A percentile compares a stretch with the other conserved stretches of the same genome.
These are phyloP conservation scores for Acer negundo DNA, from an alignment of 345 rosid genomes.

Conservation along the genomic window DNA sequence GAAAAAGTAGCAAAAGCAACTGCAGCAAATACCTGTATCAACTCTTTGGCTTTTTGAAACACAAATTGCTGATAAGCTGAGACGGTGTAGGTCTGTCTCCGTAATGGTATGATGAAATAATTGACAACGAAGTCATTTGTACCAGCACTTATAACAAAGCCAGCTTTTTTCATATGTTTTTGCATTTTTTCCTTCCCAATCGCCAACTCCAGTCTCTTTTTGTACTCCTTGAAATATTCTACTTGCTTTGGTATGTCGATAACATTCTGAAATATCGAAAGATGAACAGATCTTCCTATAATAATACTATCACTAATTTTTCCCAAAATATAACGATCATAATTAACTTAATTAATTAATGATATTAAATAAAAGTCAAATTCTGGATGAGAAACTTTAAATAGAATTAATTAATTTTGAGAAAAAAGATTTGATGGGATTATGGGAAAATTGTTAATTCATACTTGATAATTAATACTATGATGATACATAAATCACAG, in stretches of 20 bases:
- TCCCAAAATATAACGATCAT: too few species aligned
- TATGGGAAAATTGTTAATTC: too few species aligned
- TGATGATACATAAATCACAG: background rate
- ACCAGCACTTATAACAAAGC: conserved; percentile 47
- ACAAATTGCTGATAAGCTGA: conserved; percentile 60
- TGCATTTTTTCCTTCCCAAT: conserved; percentile 41
- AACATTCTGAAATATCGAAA: background rate
- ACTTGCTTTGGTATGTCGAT: conserved; percentile 42
- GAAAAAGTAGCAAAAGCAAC: too few species aligned
- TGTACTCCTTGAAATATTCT: conserved; percentile 59
- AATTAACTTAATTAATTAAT: too few species aligned
- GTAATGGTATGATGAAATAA: conserved; percentile 56
- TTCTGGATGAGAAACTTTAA: too few species aligned
- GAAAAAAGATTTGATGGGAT: too few species aligned
- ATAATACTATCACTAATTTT: too few species aligned
- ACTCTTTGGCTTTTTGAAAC: conserved; percentile 38
- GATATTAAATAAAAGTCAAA: too few species aligned
- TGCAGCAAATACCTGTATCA: conserved; percentile 47
- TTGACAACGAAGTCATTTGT: conserved; percentile 64
- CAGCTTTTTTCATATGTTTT: conserved; percentile 37
- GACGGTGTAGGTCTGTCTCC: conserved; percentile 50
- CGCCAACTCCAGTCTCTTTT: conserved; percentile 33
- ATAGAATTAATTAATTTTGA: too few species aligned
- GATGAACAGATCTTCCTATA: too few species aligned
- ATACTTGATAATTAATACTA: too few species aligned